phyloP scores from a whole-genome alignment of 306 rosid genomes.

The Cicer cuneatum region DNA sequence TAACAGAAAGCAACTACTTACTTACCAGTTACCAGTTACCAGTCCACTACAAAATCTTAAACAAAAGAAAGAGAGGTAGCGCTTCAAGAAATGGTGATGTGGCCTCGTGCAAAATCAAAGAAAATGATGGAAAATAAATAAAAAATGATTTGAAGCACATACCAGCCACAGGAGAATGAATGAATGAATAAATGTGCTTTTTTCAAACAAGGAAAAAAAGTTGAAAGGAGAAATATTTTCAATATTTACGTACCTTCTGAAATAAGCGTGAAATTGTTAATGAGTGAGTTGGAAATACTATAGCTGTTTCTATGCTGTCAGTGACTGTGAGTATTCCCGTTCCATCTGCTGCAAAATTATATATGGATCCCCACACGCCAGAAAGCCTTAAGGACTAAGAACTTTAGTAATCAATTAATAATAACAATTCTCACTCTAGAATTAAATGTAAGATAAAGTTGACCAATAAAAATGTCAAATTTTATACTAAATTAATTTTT shows the following conservation, averaged over 20 bases:
- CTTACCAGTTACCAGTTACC: constrained; percentile 7
- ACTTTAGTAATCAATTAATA: too few species aligned
- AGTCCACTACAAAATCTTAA: neutral
- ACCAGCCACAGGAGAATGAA: neutral
- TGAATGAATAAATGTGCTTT: constrained; percentile 3
- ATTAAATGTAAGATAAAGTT: too few species aligned
- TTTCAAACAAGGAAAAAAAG: constrained; percentile 30
- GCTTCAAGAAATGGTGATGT: neutral
- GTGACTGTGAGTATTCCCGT: too few species aligned
- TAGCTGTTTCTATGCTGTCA: too few species aligned
- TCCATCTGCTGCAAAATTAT: too few species aligned
- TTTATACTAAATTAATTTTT: too few species aligned
- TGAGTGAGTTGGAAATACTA: neutral
- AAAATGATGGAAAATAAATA: neutral
- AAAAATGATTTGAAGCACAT: neutral
- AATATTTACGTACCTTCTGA: neutral
- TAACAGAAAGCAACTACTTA: constrained; percentile 20
- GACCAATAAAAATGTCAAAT: too few species aligned
- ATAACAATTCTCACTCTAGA: too few species aligned
- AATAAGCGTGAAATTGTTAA: neutral
- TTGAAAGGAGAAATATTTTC: neutral
- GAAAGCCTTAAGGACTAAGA: constrained; percentile 8
- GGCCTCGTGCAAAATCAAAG: too few species aligned
- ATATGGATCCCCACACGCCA: neutral
- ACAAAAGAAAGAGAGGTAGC: neutral